Evolutionary conservation across 129 eudicot species (phyloP).

Genomic region (Lactuca sativa): DNA sequence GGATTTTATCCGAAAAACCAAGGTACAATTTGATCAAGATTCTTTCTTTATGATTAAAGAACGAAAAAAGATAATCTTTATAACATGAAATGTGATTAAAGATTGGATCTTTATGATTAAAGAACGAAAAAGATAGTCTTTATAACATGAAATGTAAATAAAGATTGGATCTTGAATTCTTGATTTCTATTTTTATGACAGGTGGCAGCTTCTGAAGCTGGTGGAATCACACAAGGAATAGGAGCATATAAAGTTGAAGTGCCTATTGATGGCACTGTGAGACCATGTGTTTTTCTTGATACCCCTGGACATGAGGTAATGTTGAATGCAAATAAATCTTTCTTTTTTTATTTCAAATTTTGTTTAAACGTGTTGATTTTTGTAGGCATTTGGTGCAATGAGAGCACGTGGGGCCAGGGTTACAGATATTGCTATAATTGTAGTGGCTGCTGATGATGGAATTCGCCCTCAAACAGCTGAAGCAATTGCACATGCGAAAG

Average conservation of each 20-base stretch:
- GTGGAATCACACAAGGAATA: conserved; percentile 97
- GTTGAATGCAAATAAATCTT: background rate
- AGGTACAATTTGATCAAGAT: conserved; percentile 48
- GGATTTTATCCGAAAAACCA: conserved; percentile 87
- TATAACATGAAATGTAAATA: conserved; percentile 9
- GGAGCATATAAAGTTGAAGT: conserved; percentile 96
- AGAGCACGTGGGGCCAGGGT: conserved; percentile 99
- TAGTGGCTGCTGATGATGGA: conserved; percentile 99
- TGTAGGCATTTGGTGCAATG: conserved; percentile 99
- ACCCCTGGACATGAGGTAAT: conserved; percentile 99
- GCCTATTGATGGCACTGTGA: conserved; percentile 74
- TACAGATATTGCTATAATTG: conserved; percentile 95
- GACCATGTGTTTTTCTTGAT: conserved; percentile 88
- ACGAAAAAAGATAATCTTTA: background rate
- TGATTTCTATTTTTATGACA: conserved; percentile 26
- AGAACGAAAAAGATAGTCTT: background rate
- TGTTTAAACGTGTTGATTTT: background rate
- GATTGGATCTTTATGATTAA: background rate
- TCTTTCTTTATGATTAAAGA: conserved; percentile 13
- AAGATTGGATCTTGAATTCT: conserved; percentile 23
- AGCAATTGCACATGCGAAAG: conserved; percentile 97
- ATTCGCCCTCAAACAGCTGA: conserved; percentile 92
- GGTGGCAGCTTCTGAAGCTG: conserved; percentile 99
- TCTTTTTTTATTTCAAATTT: background rate
- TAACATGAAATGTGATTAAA: conserved; percentile 15